Conservation (phyloP, 2,329 filamentous ascomycete species). For the Cladosporium sp. region DNA sequence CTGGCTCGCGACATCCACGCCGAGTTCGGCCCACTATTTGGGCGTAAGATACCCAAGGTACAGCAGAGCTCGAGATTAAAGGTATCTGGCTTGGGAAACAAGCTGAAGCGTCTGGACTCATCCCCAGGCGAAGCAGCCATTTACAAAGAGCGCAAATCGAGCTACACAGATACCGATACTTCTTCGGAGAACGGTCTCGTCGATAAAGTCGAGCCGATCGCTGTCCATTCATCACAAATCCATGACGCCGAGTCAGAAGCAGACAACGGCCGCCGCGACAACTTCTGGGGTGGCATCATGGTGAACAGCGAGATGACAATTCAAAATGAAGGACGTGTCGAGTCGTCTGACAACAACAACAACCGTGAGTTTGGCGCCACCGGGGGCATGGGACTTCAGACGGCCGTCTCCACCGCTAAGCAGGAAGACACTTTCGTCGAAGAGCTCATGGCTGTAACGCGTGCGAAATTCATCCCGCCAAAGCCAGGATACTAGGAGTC, state of each 20-base stretch:
- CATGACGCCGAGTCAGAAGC: slow-evolving; percentile 5
- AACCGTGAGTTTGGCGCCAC: slow-evolving; percentile 30
- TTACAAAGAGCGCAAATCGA: slow-evolving; percentile 16
- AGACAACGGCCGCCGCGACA: slow-evolving; percentile 22
- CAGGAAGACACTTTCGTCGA: slow-evolving; percentile 47
- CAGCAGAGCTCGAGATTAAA: slow-evolving; percentile 17
- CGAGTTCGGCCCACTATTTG: slow-evolving; percentile 46
- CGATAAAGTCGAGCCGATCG: slow-evolving; percentile 13
- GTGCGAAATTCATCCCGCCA: slow-evolving; percentile 30
- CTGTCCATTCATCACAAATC: neutral
- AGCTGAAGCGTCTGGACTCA: slow-evolving; percentile 9
- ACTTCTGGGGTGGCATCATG: slow-evolving; percentile 38
- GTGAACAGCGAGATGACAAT: slow-evolving; percentile 39
- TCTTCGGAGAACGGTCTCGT: slow-evolving; percentile 17
- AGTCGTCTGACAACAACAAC: slow-evolving; percentile 21
- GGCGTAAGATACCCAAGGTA: slow-evolving; percentile 26
- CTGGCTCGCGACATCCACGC: slow-evolving; percentile 48
- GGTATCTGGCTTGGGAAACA: neutral
- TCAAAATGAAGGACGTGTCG: slow-evolving; percentile 32
- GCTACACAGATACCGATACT: slow-evolving; percentile 18
- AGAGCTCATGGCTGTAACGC: slow-evolving; percentile 35
- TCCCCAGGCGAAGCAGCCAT: neutral
- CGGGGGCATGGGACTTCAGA: slow-evolving; percentile 27
- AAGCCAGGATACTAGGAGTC: slow-evolving; percentile 19
- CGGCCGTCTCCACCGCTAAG: slow-evolving; percentile 34